Evolutionary conservation across 345 rosid genomes (phyloP), one percentile per base, ranked within the genome.

Genomic region (Ceriops tagal): DNA sequence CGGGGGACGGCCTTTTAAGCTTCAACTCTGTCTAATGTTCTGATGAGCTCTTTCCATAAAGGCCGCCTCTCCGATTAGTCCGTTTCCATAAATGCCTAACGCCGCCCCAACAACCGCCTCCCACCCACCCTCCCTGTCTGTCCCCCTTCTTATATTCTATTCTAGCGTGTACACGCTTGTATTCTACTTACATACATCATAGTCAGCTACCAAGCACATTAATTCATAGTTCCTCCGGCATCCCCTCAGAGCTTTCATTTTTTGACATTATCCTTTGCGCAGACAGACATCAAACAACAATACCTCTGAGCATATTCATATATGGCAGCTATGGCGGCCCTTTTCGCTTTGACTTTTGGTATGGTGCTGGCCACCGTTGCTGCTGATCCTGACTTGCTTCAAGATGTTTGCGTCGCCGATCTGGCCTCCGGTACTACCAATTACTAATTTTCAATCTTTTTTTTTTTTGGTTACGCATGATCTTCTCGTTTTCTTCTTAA

Each of bases 401-500:
- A 92, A 77, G 98, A 92, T 72, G 59, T 92, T 53, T 92, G 98
- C 59, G 98, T 90, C 60, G 98, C 98, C 47, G 92, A 92, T 74
- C 83, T 81, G 62, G 61, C 79, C 62, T 79, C 84, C 13, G 82
- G 93, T 86, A 74, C 13, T 26, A 9, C 22, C 21, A 9, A 3
- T 32, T 32, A 8, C 35, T 8, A 16, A 6, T 46, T 43, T 19
- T 13, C 2, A 27, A 27, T 58, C 6, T 34, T 8, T 16, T 5
- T 65, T 0, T 27, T 51, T 31, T 31, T 5, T 5, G 5, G 5
- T 26, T 62, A 3, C 6, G n/a, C n/a, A 19, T 13, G 8, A 32
- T 30, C 1, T 22, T 4, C 26, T 5, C 13, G 22, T 58, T 27
- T 58, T 59, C 31, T 43, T 11, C 18, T 43, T 43, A 15, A 43